These are phyloP conservation scores for Pythium utonaiense DNA, from an alignment of 352 stramenopile genomes.

Conservation along the genomic window DNA sequence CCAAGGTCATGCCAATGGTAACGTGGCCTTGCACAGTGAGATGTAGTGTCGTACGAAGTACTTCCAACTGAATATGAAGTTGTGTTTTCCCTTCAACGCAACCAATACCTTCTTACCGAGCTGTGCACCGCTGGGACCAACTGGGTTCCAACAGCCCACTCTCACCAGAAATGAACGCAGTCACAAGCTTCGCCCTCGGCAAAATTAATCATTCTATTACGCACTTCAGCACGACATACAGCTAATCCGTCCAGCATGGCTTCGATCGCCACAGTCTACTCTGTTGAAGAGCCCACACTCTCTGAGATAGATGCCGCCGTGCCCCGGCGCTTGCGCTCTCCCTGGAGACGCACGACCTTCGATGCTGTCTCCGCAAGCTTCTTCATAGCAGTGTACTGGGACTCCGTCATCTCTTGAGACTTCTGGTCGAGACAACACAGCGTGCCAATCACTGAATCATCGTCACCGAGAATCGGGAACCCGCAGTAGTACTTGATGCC, in stretches of 20 bases:
- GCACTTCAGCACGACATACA: too few relatives aligned
- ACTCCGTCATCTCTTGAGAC: constrained; percentile 17
- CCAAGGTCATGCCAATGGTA: background rate
- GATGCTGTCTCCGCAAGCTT: constrained; percentile 41
- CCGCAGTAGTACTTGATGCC: constrained; percentile 67
- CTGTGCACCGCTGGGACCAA: too few relatives aligned
- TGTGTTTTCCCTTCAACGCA: too few relatives aligned
- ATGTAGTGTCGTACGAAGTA: too few relatives aligned
- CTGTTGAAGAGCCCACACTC: background rate
- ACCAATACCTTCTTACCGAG: too few relatives aligned
- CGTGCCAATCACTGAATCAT: constrained; percentile 38
- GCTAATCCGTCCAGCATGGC: too few relatives aligned
- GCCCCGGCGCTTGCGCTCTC: background rate
- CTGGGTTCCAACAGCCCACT: too few relatives aligned
- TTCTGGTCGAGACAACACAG: constrained; percentile 38
- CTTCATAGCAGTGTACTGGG: constrained; percentile 18
- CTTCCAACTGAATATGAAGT: too few relatives aligned
- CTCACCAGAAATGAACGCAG: too few relatives aligned
- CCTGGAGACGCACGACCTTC: constrained; percentile 35
- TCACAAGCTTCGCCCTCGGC: too few relatives aligned
- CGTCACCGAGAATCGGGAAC: constrained; percentile 38
- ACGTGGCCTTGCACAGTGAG: background rate
- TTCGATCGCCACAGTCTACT: constrained; percentile 1
- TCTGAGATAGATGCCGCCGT: background rate
- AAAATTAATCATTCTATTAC: too few relatives aligned